These are phyloP conservation scores for Ceratocystis destructans DNA, from an alignment of 2,329 filamentous ascomycete species.

Conservation along the genomic window DNA sequence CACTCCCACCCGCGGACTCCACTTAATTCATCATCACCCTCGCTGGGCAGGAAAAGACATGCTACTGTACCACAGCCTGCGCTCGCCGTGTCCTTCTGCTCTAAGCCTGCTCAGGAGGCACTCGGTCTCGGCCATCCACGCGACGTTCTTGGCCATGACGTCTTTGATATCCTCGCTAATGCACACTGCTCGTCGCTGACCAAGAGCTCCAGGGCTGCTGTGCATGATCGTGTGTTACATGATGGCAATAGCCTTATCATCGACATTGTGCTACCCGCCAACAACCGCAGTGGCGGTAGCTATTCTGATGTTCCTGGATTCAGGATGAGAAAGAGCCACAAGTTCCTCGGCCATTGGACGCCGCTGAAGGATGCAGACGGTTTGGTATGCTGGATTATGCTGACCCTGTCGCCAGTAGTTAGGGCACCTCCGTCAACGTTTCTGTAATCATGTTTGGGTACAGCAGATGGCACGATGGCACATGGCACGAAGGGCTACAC, in stretches of 20 bases:
- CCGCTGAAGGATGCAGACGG: slow-evolving; percentile 13
- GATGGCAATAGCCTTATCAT: slow-evolving; percentile 10
- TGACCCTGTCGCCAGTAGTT: slow-evolving; percentile 3
- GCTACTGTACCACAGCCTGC: slow-evolving; percentile 20
- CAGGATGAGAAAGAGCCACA: not conserved
- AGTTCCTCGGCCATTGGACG: slow-evolving; percentile 17
- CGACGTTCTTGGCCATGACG: slow-evolving; percentile 24
- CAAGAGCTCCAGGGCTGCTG: not conserved
- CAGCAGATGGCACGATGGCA: not conserved
- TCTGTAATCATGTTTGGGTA: not conserved
- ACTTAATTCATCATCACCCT: not conserved
- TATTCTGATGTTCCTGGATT: not conserved
- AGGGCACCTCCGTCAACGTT: not conserved
- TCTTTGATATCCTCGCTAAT: slow-evolving; percentile 10
- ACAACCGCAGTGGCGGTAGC: not conserved
- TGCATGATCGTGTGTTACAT: slow-evolving; percentile 1
- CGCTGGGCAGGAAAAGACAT: slow-evolving; percentile 21
- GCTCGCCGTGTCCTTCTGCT: slow-evolving; percentile 35
- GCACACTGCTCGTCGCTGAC: slow-evolving; percentile 1
- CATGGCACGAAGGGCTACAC: not conserved
- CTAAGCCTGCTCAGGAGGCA: slow-evolving; percentile 34
- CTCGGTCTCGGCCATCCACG: slow-evolving; percentile 31
- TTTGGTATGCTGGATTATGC: not conserved
- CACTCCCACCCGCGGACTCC: slow-evolving; percentile 11
- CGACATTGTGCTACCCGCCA: not conserved